Conservation (phyloP, 768 basidiomycete species). For the Panaeolus papilionaceus region DNA sequence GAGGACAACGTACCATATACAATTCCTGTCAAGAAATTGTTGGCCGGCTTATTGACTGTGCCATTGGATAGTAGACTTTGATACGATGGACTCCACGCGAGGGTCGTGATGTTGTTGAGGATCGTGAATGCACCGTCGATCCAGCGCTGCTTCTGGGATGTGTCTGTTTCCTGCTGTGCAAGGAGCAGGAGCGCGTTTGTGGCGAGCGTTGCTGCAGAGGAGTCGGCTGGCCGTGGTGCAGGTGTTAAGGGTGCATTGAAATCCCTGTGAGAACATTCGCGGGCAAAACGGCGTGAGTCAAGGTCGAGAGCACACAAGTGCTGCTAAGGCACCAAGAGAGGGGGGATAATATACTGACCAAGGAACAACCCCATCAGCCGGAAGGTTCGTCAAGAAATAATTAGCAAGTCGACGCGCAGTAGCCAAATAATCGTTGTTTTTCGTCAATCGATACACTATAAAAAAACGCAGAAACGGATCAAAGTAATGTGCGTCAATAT, state of each 20-base stretch:
- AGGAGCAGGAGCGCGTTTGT: constrained; percentile 66
- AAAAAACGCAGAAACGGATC: background rate
- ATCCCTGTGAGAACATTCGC: constrained; percentile 53
- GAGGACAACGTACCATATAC: constrained; percentile 45
- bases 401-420: constrained; percentile 63
- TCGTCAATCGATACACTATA: constrained; percentile 66
- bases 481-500: background rate
- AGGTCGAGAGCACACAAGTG: background rate
- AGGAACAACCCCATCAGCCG: constrained; percentile 67
- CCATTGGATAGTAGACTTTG: constrained; percentile 70
- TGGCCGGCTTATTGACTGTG: constrained; percentile 63
- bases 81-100: constrained; percentile 67
- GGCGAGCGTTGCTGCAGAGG: constrained; percentile 71
- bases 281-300: constrained; percentile 10
- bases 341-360: constrained; percentile 52
- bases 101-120: constrained; percentile 49
- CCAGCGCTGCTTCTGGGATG: constrained; percentile 45
- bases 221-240: constrained; percentile 64
- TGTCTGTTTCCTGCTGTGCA: constrained; percentile 46
- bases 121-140: constrained; percentile 57
- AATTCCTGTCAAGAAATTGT: constrained; percentile 66
- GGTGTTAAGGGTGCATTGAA: constrained; percentile 70
- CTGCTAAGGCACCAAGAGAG: background rate
- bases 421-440: constrained; percentile 55
- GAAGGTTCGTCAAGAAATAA: constrained; percentile 67